Conservation (phyloP, 1,139 yeast species). For the Geotrichum aggregatum region DNA sequence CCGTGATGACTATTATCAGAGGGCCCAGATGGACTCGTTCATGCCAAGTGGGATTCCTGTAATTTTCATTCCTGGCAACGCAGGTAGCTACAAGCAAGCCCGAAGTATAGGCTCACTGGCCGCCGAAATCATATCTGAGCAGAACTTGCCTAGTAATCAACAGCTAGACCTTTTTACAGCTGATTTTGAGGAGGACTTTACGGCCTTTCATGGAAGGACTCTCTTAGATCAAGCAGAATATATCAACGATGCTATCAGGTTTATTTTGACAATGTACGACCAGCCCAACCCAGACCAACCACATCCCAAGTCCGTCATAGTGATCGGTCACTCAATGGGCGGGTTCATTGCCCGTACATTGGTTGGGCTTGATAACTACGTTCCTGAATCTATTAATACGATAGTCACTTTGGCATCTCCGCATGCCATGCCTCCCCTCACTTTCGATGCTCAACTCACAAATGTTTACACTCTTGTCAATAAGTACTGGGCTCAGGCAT, state of each 20-base stretch:
- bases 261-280: conserved; percentile 63
- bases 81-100: conserved; percentile 88
- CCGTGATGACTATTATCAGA: conserved; percentile 54
- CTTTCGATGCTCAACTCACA: conserved; percentile 85
- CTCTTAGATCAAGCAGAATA: conserved; percentile 92
- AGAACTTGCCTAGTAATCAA: conserved; percentile 7
- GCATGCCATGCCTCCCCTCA: conserved; percentile 89
- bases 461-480: conserved; percentile 71
- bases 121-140: conserved; percentile 38
- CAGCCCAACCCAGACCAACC: conserved; percentile 20
- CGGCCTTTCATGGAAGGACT: conserved; percentile 95
- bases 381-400: conserved; percentile 68
- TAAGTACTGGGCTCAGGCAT: conserved; percentile 73
- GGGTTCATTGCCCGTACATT: conserved; percentile 85
- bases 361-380: conserved; percentile 73
- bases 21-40: conserved; percentile 35
- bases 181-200: conserved; percentile 92
- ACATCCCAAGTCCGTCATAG: conserved; percentile 64
- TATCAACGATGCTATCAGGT: conserved; percentile 77
- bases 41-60: conserved; percentile 71
- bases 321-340: conserved; percentile 95
- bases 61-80: conserved; percentile 93
- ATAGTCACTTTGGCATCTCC: conserved; percentile 89
- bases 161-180: conserved; percentile 77
- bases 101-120: conserved; percentile 76